Evolutionary conservation across 768 basidiomycete species (phyloP).

Genomic region (Boletus subcaerulescens): DNA sequence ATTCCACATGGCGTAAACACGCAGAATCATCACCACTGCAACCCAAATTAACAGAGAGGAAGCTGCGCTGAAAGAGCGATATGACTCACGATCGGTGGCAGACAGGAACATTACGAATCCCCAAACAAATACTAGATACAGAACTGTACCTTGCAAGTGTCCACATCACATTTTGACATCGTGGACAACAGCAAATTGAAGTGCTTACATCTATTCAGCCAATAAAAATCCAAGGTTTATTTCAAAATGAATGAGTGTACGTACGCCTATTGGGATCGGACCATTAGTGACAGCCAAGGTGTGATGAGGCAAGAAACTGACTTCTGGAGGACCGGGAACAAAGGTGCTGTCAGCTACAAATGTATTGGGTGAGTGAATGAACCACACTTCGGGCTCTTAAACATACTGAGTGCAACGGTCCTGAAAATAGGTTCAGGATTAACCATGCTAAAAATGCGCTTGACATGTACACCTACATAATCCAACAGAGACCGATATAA

Average conservation of each 20-base stretch:
- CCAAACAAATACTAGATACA: neutral
- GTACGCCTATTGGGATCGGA: neutral
- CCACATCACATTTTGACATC: too few species aligned
- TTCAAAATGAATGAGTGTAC: neutral
- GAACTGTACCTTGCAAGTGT: neutral
- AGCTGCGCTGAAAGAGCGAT: too few species aligned
- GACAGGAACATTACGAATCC: neutral
- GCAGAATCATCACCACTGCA: slow-evolving; percentile 7
- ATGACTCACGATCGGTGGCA: slow-evolving; percentile 5
- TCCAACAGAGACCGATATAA: neutral
- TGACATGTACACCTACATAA: neutral
- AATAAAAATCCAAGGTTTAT: neutral
- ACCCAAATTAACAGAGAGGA: neutral
- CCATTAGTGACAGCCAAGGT: neutral
- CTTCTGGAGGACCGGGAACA: neutral
- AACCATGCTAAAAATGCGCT: neutral
- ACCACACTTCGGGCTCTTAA: neutral
- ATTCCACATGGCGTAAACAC: neutral
- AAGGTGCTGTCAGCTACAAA: neutral
- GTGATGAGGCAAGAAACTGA: neutral
- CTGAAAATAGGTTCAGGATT: neutral
- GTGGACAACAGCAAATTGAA: neutral
- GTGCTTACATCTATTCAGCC: neutral
- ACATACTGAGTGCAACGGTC: neutral
- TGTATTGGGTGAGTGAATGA: neutral